Evolutionary conservation across 257 asterid species (phyloP), one percentile per base, ranked within the genome.

Genomic region (Leptodermis oblonga): DNA sequence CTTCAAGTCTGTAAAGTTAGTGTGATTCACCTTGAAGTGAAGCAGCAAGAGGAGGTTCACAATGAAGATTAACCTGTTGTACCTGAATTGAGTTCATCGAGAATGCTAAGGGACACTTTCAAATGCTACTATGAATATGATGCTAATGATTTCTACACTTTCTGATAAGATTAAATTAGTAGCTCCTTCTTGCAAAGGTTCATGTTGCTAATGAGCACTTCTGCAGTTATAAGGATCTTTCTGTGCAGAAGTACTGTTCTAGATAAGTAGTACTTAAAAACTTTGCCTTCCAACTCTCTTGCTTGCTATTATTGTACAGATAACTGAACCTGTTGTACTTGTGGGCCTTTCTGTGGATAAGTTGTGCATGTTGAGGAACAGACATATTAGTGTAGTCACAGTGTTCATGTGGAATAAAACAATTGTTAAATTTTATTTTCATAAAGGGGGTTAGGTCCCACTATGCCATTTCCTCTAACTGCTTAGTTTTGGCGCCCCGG

Each of bases 131-230:
- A 11, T 34, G 39, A 23, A 54, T 54, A 53, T 55, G 17, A 51
- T 70, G 23, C 22, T 30, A 45, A 30, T 28, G 34, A n/a, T 58
- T 18, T 36, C 5, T 26, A 7, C 67, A 17, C 4, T 31, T 37
- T 31, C 31, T 52, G 7, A 26, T 23, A 17, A 58, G 23, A 17
- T 20, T 3, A 10, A 36, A 14, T 10, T 69, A 23, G 25, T 69
- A 17, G 15, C 14, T 10, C 12, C 26, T 14, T 22, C 15, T 36
- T n/a, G 13, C 3, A 1, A 42, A 52, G 18, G 31, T n/a, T 62
- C 11, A 6, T 20, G 67, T 36, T 62, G 20, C 67, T 37, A 36
- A 62, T 62, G 23, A 62, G 48, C 26, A n/a, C 65, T 55, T 54
- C 58, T 8, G 17, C 31, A 52, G 41, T 39, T 36, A 8, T 39